Conservation (phyloP, 2,329 filamentous ascomycete genomes). For the Alternaria gansuensis region DNA sequence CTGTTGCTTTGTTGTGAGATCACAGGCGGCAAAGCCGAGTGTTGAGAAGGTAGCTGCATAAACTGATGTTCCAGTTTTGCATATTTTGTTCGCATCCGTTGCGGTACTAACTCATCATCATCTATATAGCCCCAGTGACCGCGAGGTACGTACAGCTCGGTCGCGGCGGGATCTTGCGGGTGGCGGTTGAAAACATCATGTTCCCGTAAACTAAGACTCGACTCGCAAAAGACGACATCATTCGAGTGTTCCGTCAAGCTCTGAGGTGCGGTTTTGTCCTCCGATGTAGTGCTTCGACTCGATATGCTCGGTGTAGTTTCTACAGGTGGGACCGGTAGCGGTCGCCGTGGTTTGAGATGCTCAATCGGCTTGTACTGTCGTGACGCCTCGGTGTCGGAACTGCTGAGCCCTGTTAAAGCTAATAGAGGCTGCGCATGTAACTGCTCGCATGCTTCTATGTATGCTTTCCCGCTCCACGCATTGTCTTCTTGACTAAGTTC, state of each 20-base stretch:
- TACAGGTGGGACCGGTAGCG: background rate
- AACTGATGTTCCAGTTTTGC: conserved; percentile 23
- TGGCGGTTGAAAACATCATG: background rate
- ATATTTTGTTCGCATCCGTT: conserved; percentile 22
- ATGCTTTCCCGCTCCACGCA: background rate
- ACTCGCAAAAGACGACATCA: background rate
- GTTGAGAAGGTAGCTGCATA: conserved; percentile 13
- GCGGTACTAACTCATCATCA: conserved; percentile 1
- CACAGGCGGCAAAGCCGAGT: background rate
- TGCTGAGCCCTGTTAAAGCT: background rate
- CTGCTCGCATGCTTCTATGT: background rate
- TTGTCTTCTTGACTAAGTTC: background rate
- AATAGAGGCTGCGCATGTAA: background rate
- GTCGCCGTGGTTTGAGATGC: background rate
- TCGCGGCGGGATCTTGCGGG: conserved; percentile 10
- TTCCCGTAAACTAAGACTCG: background rate
- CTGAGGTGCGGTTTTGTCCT: background rate
- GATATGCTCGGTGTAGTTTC: background rate
- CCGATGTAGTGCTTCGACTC: background rate
- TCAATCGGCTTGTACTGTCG: background rate
- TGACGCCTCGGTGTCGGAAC: background rate
- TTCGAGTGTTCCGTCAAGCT: background rate
- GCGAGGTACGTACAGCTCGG: conserved; percentile 5
- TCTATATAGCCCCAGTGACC: conserved; percentile 9
- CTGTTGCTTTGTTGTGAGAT: background rate